Base-by-base conservation (phyloP, 2,329 filamentous ascomycete genomes). In the Emergomyces africanus region DNA sequence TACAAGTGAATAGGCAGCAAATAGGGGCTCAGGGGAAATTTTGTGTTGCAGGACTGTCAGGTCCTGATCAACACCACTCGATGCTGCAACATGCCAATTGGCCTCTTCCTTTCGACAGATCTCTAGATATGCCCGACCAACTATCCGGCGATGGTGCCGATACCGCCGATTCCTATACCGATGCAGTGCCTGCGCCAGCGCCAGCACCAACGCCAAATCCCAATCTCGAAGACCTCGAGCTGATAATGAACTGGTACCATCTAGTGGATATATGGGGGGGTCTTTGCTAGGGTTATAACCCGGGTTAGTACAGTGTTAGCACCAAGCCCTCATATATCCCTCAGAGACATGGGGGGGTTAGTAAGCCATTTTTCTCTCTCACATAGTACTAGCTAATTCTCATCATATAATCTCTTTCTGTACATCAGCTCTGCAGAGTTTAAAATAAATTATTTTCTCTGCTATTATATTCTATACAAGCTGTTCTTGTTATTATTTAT, bases 171-270 rank as follows among this genome's bases (percentile, higher is more conserved):
- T 5, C 44, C 12, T 14, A 46, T 25, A 25, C 44, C 23, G 5
- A 25, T 4, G 23, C 23, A 23, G 20, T 2, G 5, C 44, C 23
- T 1, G 28, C 5, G 5, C 50, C n/a, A 15, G 25, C 44, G 39
- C n/a, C 20, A 20, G 28, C 5, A 5, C 50, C n/a, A 15, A 18
- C 44, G 39, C n/a, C 20, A 20, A 35, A 60, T 6, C 54, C 18
- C 44, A 58, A 67, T 51, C 61, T 68, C n/a, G 60, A 68, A 50
- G 70, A 72, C 35, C 64, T 70, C 14, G 70, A 71, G 59, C 63
- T 72, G 49, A 71, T 71, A 66, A 66, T 70, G 63, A 66, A 71
- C 54, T 72, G 70, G 70, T 71, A 67, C 55, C 71, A 66, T 2
- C 65, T 62, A n/a, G n/a, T n/a, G n/a, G n/a, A n/a, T n/a, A n/a